Evolutionary conservation across 257 asterid genomes (phyloP).

Genomic region (Solanum chilense): DNA sequence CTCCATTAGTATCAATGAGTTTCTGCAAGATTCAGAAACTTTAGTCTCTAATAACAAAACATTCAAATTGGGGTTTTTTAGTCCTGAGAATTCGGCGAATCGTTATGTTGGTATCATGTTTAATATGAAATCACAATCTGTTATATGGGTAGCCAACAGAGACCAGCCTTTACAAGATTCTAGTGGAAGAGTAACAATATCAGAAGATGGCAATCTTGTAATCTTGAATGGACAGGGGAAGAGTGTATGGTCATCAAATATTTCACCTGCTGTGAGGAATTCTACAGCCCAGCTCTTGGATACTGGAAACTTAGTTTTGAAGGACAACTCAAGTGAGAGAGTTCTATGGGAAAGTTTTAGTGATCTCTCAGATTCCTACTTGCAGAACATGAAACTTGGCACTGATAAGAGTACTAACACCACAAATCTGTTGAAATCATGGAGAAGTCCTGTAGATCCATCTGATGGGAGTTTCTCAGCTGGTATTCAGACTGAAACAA

Average conservation of each 20-base stretch:
- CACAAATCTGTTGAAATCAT: constrained; percentile 16
- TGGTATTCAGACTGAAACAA: constrained; percentile 1
- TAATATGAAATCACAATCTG: constrained; percentile 6
- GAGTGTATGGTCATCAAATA: constrained; percentile 34
- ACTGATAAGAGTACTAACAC: constrained; percentile 11
- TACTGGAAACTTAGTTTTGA: constrained; percentile 37
- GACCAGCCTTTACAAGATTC: constrained; percentile 29
- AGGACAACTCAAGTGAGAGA: constrained; percentile 7
- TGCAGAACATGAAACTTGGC: constrained; percentile 29
- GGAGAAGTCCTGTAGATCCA: constrained; percentile 35
- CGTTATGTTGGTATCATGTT: constrained; percentile 27
- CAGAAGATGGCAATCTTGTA: constrained; percentile 30
- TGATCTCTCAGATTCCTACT: constrained; percentile 19
- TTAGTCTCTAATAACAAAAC: constrained; percentile 2
- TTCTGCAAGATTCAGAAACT: constrained; percentile 7
- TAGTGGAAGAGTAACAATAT: constrained; percentile 20
- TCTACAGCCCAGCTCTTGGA: constrained; percentile 29
- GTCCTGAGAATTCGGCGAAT: constrained; percentile 5
- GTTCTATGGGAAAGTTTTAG: constrained; percentile 41
- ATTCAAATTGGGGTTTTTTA: constrained; percentile 21
- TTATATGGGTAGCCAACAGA: constrained; percentile 53
- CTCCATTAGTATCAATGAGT: neutral
- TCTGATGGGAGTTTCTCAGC: constrained; percentile 26
- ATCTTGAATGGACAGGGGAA: constrained; percentile 14
- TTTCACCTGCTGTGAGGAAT: neutral